Base-by-base conservation (phyloP, 768 basidiomycete genomes). In the Pleurotus platypus region DNA sequence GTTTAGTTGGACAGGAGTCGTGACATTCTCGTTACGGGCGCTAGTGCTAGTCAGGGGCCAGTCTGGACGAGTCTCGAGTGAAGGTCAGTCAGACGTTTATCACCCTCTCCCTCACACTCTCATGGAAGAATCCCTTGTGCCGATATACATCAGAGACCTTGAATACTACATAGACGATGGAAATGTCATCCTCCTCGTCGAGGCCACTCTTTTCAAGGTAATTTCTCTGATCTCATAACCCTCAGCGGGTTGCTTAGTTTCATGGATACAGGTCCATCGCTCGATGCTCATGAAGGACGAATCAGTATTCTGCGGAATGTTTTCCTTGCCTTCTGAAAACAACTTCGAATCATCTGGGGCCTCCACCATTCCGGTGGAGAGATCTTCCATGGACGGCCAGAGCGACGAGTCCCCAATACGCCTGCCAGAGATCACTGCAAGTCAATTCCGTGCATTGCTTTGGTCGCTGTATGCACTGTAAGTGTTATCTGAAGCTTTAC, bases 381-480 rank as follows among this genome's bases (percentile, higher is more conserved):
- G 9, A 13, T 13, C 26, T 11, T 38, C 15, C n/a, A 13, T n/a
- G 15, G 60, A 60, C 15, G 62, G 62, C 5, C 15, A 45, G 26
- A 50, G 39, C 46, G 59, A 62, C 22, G 46, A 58, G 8, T 54
- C 40, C 48, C 61, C 61, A 8, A 60, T 62, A 12, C 22, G 11
- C 22, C 26, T 62, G 20, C 56, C 40, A 8, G 61, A 57, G n/a
- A 60, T 57, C 18, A 58, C 61, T 9, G 57, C 38, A 13, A 45
- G 49, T 6, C 40, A 60, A 39, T 57, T 62, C 40, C 59, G 57
- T 22, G 43, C 59, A 4, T 27, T 56, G 22, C 20, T 59, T 45
- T 63, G 57, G 73, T 73, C 72, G 2, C 56, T 78, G 15, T 79
- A 78, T 60, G 75, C 79, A 9, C 60, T 79, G 77, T 78, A 57